A percentile compares a stretch with the other conserved stretches of the same genome.
Evolutionary conservation across 805 yeast species (phyloP).

Genomic region (Candida patagonica): DNA sequence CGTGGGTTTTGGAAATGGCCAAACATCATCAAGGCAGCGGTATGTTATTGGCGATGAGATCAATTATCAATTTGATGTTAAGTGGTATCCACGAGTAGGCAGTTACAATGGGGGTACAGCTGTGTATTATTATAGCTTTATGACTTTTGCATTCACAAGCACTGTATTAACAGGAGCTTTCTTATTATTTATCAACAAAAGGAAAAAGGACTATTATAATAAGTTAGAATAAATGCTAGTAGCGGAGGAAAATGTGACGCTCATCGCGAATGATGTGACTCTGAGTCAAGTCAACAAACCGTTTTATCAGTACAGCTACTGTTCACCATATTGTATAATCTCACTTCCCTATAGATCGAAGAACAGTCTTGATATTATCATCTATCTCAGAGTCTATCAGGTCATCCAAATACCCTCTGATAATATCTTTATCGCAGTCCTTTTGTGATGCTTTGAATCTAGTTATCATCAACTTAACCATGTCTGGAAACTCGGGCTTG

Average conservation of each 20-base stretch:
- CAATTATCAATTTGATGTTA: conserved; percentile 46
- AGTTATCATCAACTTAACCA: conserved; percentile 61
- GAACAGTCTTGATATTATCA: conserved; percentile 4
- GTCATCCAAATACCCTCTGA: neutral
- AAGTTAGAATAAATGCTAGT: conserved; percentile 10
- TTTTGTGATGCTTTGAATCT: conserved; percentile 36
- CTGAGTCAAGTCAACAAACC: no score
- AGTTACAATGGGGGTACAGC: neutral
- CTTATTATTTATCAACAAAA: conserved; percentile 18
- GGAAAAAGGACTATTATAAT: conserved; percentile 9
- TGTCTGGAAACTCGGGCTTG: conserved; percentile 41
- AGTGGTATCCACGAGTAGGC: conserved; percentile 36
- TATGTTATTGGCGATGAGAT: conserved; percentile 58
- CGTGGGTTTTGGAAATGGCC: conserved; percentile 50
- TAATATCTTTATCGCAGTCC: neutral
- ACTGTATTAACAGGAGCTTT: conserved; percentile 13
- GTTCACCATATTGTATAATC: no score
- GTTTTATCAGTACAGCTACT: no score
- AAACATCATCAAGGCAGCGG: conserved; percentile 27
- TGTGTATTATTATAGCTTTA: neutral
- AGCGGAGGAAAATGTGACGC: no score
- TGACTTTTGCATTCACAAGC: conserved; percentile 15
- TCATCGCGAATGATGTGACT: no score
- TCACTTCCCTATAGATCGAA: no score
- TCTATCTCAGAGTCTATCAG: neutral